Evolutionary conservation across 2,329 filamentous ascomycete species (phyloP), one percentile per base, ranked within the genome.

Genomic region (Hortaea werneckii): DNA sequence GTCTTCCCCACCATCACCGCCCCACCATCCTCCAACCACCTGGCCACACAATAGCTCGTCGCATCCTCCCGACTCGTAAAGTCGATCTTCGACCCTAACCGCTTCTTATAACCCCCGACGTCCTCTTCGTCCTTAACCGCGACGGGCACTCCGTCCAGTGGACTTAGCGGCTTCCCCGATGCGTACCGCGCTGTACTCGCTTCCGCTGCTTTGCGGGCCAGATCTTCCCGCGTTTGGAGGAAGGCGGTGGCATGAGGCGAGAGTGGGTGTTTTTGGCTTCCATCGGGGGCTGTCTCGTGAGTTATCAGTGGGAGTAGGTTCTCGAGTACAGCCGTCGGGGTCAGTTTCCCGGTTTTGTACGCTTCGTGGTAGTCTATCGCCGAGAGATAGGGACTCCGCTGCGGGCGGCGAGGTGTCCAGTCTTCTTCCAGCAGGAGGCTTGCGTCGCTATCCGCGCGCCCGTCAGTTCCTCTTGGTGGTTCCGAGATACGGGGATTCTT

Each of bases 111-210:
- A 10, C 84, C 86, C 52, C 78, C 73, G 29, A 88, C 70, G 52
- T 83, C 74, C 11, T 82, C 74, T 58, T 94, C 87, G 59, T 94
- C 87, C 67, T 95, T 94, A 56, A 92, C 78, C 0, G 82, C 84
- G 41, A 94, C 77, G 0, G 87, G 88, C 1, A 94, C 79, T 9
- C 88, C 88, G 57, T 95, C 88, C 6, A 94, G 69, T 5, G 85
- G 68, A 9, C 85, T 75, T 11, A 87, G 64, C 0, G 80, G 74
- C 50, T 74, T 74, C 0, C 85, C 83, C 11, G 74, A 69, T 47
- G 78, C 77, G 65, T 84, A 94, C 40, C 88, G 74, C 59, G 77
- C 71, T 0, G 87, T 84, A 1, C 87, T 92, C 6, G 77, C 83
- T 54, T 74, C 74, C 0, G 88, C 87, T 1, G 86, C 82, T 32